Percentiles rank a stretch among this genome's conserved stretches.
phyloP scores from a whole-genome alignment of 1,284 basidiomycete species.

The Boletus mariae region DNA sequence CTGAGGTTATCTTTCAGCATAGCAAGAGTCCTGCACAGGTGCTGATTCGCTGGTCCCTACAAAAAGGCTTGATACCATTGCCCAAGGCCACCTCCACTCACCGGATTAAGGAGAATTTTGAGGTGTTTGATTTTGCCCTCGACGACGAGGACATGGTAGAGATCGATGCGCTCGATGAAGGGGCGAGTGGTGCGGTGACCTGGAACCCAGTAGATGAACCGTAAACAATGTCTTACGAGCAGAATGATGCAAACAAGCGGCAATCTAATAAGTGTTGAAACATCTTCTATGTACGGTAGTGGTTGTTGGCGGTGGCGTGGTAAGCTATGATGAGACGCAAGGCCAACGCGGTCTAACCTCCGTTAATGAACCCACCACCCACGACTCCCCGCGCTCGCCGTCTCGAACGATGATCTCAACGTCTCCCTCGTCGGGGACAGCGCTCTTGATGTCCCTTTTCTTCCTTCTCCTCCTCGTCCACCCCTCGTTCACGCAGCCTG shows the following conservation, averaged over 20 bases:
- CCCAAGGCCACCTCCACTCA: conserved; percentile 40
- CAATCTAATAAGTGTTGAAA: neutral
- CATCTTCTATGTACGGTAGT: neutral
- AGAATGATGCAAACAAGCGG: neutral
- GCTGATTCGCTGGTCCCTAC: conserved; percentile 67
- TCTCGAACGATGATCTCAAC: conserved; percentile 21
- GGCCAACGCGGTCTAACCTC: neutral
- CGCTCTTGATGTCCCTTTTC: conserved; percentile 6
- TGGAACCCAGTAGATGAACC: conserved; percentile 38
- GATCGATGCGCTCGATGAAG: conserved; percentile 38
- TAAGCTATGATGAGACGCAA: conserved; percentile 16
- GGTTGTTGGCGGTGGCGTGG: conserved; percentile 14
- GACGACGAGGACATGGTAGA: conserved; percentile 34
- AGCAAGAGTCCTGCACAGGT: conserved; percentile 55
- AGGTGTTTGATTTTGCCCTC: conserved; percentile 41
- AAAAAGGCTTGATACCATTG: conserved; percentile 45
- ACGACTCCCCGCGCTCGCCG: conserved; percentile 12
- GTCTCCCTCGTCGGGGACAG: conserved; percentile 1
- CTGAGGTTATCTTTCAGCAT: conserved; percentile 11
- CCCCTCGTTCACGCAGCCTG: conserved; percentile 43
- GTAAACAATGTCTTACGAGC: conserved; percentile 2
- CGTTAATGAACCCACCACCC: conserved; percentile 20
- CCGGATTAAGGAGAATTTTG: conserved; percentile 40
- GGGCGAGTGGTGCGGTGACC: conserved; percentile 33
- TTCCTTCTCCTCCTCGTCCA: conserved; percentile 22